These are phyloP conservation scores for Elongisporangium undulatum DNA, from an alignment of 352 stramenopile species.

Conservation along the genomic window DNA sequence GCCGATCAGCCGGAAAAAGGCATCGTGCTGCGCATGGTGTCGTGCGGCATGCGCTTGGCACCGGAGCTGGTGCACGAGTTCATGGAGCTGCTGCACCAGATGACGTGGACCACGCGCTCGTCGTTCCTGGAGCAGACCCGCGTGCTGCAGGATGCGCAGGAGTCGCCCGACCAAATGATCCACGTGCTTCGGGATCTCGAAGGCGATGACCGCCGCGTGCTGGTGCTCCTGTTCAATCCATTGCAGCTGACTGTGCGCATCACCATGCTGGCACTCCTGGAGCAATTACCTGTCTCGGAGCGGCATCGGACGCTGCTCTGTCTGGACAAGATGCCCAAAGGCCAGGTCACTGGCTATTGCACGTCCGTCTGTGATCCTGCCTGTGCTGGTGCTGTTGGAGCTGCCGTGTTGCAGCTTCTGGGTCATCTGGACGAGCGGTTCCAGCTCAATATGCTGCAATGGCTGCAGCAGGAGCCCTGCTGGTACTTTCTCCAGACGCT, in stretches of 20 bases:
- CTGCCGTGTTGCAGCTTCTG: conserved; percentile 39
- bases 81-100: conserved; percentile 36
- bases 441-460: conserved; percentile 29
- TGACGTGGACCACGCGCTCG: conserved; percentile 50
- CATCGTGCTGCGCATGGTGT: conserved; percentile 54
- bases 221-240: conserved; percentile 43
- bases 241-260: conserved; percentile 31
- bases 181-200: conserved; percentile 30
- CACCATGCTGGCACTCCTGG: conserved; percentile 21
- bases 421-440: conserved; percentile 32
- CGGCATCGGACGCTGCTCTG: conserved; percentile 15
- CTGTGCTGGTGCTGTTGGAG: conserved; percentile 17
- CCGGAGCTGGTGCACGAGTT: conserved; percentile 35
- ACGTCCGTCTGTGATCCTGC: conserved; percentile 18
- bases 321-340: conserved; percentile 43
- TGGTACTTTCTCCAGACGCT: conserved; percentile 58
- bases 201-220: conserved; percentile 23
- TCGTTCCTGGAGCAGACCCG: conserved; percentile 60
- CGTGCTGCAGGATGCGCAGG: conserved; percentile 25
- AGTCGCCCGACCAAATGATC: conserved; percentile 24
- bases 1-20: conserved; percentile 34
- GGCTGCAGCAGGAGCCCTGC: conserved; percentile 26
- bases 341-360: conserved; percentile 28
- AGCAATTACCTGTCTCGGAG: conserved; percentile 22
- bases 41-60: conserved; percentile 33